Conservation (phyloP, 2,329 filamentous ascomycete genomes). For the Cladosporium sp. region DNA sequence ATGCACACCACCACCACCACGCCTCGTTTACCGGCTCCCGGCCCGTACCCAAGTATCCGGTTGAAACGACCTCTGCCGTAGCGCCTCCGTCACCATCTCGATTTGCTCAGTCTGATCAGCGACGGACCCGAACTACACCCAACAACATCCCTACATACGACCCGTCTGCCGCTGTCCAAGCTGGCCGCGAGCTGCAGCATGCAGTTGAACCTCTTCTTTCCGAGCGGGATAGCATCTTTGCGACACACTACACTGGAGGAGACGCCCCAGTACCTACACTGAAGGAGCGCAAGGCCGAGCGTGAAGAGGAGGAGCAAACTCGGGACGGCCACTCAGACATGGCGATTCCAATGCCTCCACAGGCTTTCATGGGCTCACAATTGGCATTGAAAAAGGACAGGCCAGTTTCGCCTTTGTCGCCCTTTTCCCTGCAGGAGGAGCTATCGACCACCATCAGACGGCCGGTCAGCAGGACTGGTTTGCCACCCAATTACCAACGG, state of each 20-base stretch:
- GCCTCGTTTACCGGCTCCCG: conserved; percentile 4
- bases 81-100: conserved; percentile 17
- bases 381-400: conserved; percentile 12
- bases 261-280: conserved; percentile 48
- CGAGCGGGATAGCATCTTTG: conserved; percentile 64
- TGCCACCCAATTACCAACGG: conserved; percentile 32
- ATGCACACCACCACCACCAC: background rate
- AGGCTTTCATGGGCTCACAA: conserved; percentile 3
- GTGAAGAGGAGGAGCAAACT: background rate
- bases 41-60: conserved; percentile 4
- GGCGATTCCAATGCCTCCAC: conserved; percentile 14
- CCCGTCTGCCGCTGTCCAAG: conserved; percentile 15
- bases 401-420: conserved; percentile 15
- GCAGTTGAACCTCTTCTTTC: conserved; percentile 54
- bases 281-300: conserved; percentile 12
- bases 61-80: conserved; percentile 10
- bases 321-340: conserved; percentile 3
- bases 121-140: conserved; percentile 13
- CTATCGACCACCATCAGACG: background rate
- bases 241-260: conserved; percentile 59
- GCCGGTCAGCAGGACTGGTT: conserved; percentile 23
- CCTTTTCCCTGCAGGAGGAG: background rate
- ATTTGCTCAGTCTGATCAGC: conserved; percentile 9
- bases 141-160: conserved; percentile 15
- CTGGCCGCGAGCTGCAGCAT: conserved; percentile 28